A percentile compares a stretch with the other conserved stretches of the same genome.
These are phyloP conservation scores for Nemania diffusa DNA, from an alignment of 2,329 filamentous ascomycete species.

Conservation along the genomic window DNA sequence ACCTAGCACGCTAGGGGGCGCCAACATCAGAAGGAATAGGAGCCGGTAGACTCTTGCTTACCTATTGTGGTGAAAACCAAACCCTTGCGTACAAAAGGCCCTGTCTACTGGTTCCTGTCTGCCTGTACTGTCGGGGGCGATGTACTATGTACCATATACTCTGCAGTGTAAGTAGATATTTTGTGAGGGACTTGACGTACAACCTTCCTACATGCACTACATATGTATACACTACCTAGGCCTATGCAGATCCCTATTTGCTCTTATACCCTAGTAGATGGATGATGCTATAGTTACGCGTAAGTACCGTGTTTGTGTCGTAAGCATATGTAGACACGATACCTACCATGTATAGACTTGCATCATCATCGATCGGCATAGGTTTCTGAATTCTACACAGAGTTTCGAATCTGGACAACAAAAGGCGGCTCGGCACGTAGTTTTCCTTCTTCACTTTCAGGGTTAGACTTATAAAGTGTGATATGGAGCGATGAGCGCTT, in stretches of 20 bases:
- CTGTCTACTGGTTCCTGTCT: background rate
- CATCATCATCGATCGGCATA: too few species aligned
- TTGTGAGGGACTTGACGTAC: background rate
- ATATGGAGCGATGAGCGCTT: background rate
- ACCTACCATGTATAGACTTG: too few species aligned
- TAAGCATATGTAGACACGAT: background rate
- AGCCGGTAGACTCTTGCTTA: background rate
- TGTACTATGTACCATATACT: too few species aligned
- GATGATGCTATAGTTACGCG: background rate
- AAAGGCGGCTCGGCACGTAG: too few species aligned
- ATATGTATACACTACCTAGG: background rate
- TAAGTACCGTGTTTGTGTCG: slow-evolving; percentile 7
- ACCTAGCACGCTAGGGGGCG: slow-evolving; percentile 11
- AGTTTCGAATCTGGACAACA: background rate
- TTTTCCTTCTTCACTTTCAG: background rate
- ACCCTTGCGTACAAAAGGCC: background rate
- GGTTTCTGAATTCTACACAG: too few species aligned
- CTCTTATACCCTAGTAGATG: background rate
- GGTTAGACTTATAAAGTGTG: background rate
- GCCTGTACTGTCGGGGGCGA: background rate
- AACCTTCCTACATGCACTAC: background rate
- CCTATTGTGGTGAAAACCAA: slow-evolving; percentile 6
- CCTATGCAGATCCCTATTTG: background rate
- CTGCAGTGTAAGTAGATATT: too few species aligned
- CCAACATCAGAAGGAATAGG: slow-evolving; percentile 17